Evolutionary conservation across 2,329 filamentous ascomycete genomes (phyloP), one percentile per base, ranked within the genome.

Genomic region (Penicillium sp.): DNA sequence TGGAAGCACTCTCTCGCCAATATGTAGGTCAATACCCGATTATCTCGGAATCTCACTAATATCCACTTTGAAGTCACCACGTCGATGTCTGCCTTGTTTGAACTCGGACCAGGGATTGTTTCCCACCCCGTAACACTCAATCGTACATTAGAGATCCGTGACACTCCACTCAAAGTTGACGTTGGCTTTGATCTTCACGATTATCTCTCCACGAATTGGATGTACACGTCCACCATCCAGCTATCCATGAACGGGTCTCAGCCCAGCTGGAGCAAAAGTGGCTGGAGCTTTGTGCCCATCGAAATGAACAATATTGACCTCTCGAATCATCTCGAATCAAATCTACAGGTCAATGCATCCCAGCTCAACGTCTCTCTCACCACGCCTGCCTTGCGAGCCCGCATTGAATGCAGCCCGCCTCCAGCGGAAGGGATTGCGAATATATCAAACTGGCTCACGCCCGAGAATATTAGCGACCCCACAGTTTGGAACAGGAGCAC

Each of bases 191-290:
- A 23, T 23, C 20, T 23, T 23, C 20, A 23, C 20, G 20, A 37
- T 58, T 4, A 54, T 49, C 15, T 10, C 4, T 0, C 49, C 53
- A 1, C 3, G 29, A 4, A 56, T 20, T 58, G 45, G 42, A 58
- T 58, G 53, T 58, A 58, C 20, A 56, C 55, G 1, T 53, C 55
- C 1, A 53, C 47, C 0, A 43, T 58, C 10, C 55, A 58, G n/a
- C 18, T 58, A 6, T 10, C 55, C 1, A 28, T 58, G 23, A 56
- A 58, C n/a, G 51, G 53, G 0, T 53, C 55, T 9, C 25, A 58
- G 41, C 55, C 55, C 2, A 44, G 53, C 12, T 58, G 55, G 55
- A 58, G 55, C 27, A 56, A 58, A 27, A 53, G 56, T 8, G 53
- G 55, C 8, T 58, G 55, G 55, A 56, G 47, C 24, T 58, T 58